A percentile compares a stretch with the other conserved stretches of the same genome.
phyloP scores from a whole-genome alignment of 805 yeast species.

The Wickerhamiella azyma region DNA sequence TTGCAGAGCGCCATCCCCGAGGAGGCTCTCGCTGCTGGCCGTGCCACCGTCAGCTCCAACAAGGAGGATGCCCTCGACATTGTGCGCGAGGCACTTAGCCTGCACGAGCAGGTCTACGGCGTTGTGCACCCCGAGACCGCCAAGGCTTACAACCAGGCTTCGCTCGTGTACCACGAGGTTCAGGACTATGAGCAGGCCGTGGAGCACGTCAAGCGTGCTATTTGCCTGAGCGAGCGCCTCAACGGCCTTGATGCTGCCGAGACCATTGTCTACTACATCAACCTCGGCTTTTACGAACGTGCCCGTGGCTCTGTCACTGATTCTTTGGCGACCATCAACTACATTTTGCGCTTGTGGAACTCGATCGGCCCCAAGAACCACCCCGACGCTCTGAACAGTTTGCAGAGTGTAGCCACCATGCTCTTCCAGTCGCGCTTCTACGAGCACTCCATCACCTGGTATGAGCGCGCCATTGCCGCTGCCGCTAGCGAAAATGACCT shows the following conservation, averaged over 20 bases:
- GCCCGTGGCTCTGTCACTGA: slow-evolving; percentile 43
- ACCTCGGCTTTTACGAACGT: slow-evolving; percentile 61
- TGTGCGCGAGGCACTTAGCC: slow-evolving; percentile 52
- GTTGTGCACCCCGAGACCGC: slow-evolving; percentile 67
- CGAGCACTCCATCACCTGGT: slow-evolving; percentile 38
- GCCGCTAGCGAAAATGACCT: slow-evolving; percentile 42
- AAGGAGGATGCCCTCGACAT: slow-evolving; percentile 45
- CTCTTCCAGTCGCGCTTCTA: slow-evolving; percentile 40
- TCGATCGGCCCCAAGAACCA: slow-evolving; percentile 47
- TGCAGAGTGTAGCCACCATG: slow-evolving; percentile 46
- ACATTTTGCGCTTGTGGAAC: slow-evolving; percentile 48
- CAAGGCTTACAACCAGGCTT: slow-evolving; percentile 47
- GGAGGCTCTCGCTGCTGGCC: slow-evolving; percentile 40
- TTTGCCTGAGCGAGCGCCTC: slow-evolving; percentile 63
- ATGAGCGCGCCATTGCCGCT: slow-evolving; percentile 39
- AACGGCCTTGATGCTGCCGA: slow-evolving; percentile 72
- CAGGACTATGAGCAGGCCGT: slow-evolving; percentile 47
- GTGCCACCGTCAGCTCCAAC: slow-evolving; percentile 16
- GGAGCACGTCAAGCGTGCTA: slow-evolving; percentile 51
- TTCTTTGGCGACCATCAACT: slow-evolving; percentile 46
- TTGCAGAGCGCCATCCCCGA: slow-evolving; percentile 56
- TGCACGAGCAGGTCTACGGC: slow-evolving; percentile 78
- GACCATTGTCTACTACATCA: slow-evolving; percentile 54
- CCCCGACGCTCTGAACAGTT: slow-evolving; percentile 54
- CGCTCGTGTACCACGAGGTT: slow-evolving; percentile 51